Evolutionary conservation across 2,329 filamentous ascomycete species (phyloP).

Genomic region (Claviceps pazoutovae): DNA sequence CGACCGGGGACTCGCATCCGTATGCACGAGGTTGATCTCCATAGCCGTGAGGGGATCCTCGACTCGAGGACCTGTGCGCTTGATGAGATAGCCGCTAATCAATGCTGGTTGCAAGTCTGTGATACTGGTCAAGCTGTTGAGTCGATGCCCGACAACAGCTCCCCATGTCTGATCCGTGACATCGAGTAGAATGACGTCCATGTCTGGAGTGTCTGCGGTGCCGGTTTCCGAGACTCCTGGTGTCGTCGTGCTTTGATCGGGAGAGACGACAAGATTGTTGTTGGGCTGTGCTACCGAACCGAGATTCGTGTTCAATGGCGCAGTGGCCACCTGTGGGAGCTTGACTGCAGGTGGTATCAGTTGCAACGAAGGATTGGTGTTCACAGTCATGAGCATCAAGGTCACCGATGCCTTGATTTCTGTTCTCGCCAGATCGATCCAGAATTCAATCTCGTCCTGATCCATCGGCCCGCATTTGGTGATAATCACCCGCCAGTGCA

Average conservation of each 20-base stretch:
- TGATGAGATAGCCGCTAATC: constrained; percentile 52
- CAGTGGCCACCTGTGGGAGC: constrained; percentile 27
- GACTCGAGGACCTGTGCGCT: constrained; percentile 39
- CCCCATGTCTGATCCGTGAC: constrained; percentile 65
- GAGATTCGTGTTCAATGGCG: constrained; percentile 44
- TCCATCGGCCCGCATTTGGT: constrained; percentile 59
- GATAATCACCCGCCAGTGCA: constrained; percentile 66
- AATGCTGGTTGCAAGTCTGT: constrained; percentile 43
- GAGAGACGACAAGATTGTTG: constrained; percentile 37
- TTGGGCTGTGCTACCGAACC: constrained; percentile 51
- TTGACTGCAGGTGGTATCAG: constrained; percentile 42
- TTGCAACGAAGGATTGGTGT: constrained; percentile 50
- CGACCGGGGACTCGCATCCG: constrained; percentile 34
- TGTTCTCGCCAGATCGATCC: constrained; percentile 37
- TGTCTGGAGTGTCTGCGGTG: constrained; percentile 24
- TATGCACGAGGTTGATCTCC: constrained; percentile 50
- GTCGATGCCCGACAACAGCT: constrained; percentile 51
- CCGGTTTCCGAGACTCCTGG: constrained; percentile 29
- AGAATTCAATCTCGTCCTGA: constrained; percentile 47
- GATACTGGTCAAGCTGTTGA: constrained; percentile 44
- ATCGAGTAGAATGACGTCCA: constrained; percentile 57
- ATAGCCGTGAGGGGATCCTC: constrained; percentile 47
- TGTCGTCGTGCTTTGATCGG: constrained; percentile 41
- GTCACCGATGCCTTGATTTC: constrained; percentile 38
- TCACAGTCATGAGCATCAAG: constrained; percentile 48